Evolutionary conservation across 2,329 filamentous ascomycete genomes (phyloP), one percentile per base, ranked within the genome.

Genomic region (Colletotrichum caudatum): DNA sequence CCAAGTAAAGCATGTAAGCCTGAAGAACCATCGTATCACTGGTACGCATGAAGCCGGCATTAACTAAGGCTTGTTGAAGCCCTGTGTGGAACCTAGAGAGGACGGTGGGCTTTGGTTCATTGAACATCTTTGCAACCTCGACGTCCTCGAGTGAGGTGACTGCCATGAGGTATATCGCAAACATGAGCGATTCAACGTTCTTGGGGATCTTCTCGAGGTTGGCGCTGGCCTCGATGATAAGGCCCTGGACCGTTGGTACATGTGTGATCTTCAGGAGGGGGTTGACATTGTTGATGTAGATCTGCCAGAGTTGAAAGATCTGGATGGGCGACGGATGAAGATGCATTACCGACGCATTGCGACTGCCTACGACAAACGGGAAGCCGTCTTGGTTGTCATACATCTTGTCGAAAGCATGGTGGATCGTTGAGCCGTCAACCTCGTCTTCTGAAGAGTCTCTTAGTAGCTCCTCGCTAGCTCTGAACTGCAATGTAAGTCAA

Each of bases 231-330:
- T 90, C 88, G 62, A 93, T 87, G 50, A 93, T 86, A 64, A 87
- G 86, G n/a, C 81, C 82, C 77, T 93, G 91, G 1, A 93, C 81
- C 1, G 87, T 92, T 0, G 90, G 90, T 0, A 89, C 87, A 76
- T 93, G 91, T 0, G 89, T 91, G 67, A 93, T 84, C 76, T 92
- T 93, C 58, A 92, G 83, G 7, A 94, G 78, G 0, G 91, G 90
- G 74, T 93, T 90, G 74, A 93, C 88, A 75, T 92, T 92, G 73
- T 90, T 87, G 53, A 93, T 85, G 76, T 92, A 93, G 20, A 89
- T 85, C 78, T 93, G 90, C 91, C 91, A 93, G 23, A 91, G 82
- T 74, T 89, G 86, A 71, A 91, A 87, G 64, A 90, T 90, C 69
- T 90, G 88, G 26, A 90, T 86, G 33, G 86, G 82, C 1, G 85